Conservation (phyloP, 495 filamentous ascomycete genomes). For the Tuber umbilicatum region DNA sequence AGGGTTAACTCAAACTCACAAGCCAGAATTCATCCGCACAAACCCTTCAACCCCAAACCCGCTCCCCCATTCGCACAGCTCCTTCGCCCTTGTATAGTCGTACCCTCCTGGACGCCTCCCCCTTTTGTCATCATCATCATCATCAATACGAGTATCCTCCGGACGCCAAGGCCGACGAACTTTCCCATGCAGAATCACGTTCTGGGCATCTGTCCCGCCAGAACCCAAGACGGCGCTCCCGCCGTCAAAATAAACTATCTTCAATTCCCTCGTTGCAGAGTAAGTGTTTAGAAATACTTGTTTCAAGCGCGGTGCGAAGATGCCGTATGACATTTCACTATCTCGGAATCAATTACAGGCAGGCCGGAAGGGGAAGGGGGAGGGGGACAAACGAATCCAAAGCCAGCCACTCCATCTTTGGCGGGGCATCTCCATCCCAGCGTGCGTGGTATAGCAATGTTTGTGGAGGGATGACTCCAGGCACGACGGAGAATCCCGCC, state of each 20-base stretch:
- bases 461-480: slow-evolving; percentile 43
- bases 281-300: slow-evolving; percentile 44
- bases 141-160: neutral
- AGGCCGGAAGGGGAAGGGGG: neutral
- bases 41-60: slow-evolving; percentile 44
- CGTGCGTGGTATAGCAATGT: slow-evolving; percentile 47
- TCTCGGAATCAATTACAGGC: neutral
- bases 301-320: slow-evolving; percentile 39
- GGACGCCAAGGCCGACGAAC: slow-evolving; percentile 19
- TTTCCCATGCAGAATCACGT: slow-evolving; percentile 46
- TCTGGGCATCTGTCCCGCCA: slow-evolving; percentile 44
- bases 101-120: slow-evolving; percentile 30
- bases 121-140: slow-evolving; percentile 2
- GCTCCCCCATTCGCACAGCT: slow-evolving; percentile 44
- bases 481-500: slow-evolving; percentile 45
- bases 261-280: slow-evolving; percentile 42
- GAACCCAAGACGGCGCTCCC: slow-evolving; percentile 44
- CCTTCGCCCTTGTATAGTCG: slow-evolving; percentile 45
- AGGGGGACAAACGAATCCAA: slow-evolving; percentile 44
- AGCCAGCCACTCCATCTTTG: slow-evolving; percentile 47
- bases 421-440: slow-evolving; percentile 40
- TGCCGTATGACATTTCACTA: slow-evolving; percentile 47
- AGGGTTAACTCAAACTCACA: slow-evolving; percentile 43
- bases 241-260: slow-evolving; percentile 48
- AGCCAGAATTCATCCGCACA: slow-evolving; percentile 49